phyloP scores from a whole-genome alignment of 176 grass and related monocot species.

The Juncus effusus region DNA sequence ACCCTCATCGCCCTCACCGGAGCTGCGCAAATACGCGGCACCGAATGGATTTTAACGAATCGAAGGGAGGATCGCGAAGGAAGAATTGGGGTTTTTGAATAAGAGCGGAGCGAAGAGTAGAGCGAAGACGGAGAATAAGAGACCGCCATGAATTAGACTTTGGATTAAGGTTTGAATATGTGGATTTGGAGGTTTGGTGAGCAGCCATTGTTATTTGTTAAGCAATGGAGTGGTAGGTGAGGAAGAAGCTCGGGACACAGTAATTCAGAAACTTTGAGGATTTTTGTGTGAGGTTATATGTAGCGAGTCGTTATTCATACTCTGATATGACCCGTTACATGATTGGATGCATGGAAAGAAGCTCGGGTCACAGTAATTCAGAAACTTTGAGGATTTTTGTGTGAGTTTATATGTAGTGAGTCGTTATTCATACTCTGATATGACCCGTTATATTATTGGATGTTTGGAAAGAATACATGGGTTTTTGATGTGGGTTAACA shows the following conservation, averaged over 20 bases:
- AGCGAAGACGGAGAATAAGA: constrained; percentile 6
- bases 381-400: background rate
- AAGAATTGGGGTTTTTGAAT: background rate
- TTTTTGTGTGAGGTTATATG: no score
- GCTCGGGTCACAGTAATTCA: background rate
- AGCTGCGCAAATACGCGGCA: background rate
- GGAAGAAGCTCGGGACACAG: constrained; percentile 1
- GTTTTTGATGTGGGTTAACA: no score
- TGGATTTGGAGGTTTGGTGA: background rate
- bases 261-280: background rate
- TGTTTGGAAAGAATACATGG: no score
- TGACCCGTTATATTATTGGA: no score
- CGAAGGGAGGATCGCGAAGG: constrained; percentile 12
- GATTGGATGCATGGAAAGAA: no score
- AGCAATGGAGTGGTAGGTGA: constrained; percentile 16
- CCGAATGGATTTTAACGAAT: constrained; percentile 10
- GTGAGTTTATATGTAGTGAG: no score
- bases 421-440: no score
- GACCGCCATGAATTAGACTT: background rate
- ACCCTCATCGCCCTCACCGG: constrained; percentile 13
- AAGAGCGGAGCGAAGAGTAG: constrained; percentile 16
- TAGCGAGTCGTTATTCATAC: no score
- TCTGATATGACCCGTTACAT: no score
- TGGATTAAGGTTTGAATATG: background rate
- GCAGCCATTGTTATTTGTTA: constrained; percentile 24